Evolutionary conservation across 148 eudicot species (phyloP).

Genomic region (Polygonum maritimum): DNA sequence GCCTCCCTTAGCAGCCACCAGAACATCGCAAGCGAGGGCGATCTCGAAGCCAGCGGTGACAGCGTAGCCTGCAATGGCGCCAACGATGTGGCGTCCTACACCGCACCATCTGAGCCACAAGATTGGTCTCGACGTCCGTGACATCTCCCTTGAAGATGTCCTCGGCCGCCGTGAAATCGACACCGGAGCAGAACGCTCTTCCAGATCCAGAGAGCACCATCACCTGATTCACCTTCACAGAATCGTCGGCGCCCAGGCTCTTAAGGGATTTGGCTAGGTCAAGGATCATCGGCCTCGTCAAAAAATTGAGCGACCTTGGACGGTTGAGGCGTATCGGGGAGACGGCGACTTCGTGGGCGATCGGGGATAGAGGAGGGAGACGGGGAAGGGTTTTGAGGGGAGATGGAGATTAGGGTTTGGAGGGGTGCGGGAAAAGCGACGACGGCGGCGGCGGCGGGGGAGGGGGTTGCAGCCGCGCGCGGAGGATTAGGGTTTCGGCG

Average conservation of each 20-base stretch:
- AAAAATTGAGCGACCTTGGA: conserved; percentile 71
- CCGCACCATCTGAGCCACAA: conserved; percentile 80
- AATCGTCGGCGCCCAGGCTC: conserved; percentile 41
- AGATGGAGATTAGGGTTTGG: too few species aligned
- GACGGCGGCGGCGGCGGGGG: too few species aligned
- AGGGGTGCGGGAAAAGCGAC: too few species aligned
- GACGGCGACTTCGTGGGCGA: conserved; percentile 45
- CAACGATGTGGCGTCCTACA: conserved; percentile 74
- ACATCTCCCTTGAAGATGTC: conserved; percentile 88
- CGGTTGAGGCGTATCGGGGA: conserved; percentile 70
- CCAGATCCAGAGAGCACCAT: conserved; percentile 73
- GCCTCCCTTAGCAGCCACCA: conserved; percentile 72
- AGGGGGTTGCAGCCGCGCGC: too few species aligned
- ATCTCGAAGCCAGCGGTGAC: conserved; percentile 94
- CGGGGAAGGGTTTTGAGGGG: too few species aligned
- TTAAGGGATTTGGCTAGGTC: conserved; percentile 56
- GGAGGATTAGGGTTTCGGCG: too few species aligned
- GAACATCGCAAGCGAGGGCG: conserved; percentile 77
- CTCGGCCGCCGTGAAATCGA: conserved; percentile 83
- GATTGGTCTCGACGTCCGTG: conserved; percentile 52
- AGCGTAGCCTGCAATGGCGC: conserved; percentile 76
- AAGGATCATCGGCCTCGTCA: conserved; percentile 59
- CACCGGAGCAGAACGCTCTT: conserved; percentile 82
- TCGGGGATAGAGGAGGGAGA: too few species aligned
- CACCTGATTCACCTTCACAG: conserved; percentile 80